Evolutionary conservation across 305 asterid species (phyloP).

Genomic region (Striga hermonthica): DNA sequence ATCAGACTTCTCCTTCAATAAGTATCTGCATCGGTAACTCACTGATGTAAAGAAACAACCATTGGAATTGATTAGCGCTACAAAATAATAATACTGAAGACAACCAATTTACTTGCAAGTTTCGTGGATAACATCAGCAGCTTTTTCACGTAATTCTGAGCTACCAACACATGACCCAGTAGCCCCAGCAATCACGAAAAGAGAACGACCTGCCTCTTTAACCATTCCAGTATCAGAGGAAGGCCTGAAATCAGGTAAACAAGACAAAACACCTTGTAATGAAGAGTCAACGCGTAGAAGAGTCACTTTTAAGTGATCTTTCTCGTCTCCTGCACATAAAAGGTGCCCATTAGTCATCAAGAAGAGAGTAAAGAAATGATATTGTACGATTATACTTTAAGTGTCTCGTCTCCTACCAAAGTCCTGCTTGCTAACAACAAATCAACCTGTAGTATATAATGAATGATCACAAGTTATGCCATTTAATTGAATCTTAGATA

Average conservation of each 20-base stretch:
- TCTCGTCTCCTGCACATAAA: conserved; percentile 76
- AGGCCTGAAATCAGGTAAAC: conserved; percentile 97
- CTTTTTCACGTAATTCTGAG: conserved; percentile 77
- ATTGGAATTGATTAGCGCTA: conserved; percentile 20
- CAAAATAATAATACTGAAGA: conserved; percentile 26
- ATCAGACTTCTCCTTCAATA: conserved; percentile 91
- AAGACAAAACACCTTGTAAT: conserved; percentile 91
- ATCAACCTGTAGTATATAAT: conserved; percentile 3
- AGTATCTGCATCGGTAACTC: conserved; percentile 57
- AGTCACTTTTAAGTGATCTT: conserved; percentile 99
- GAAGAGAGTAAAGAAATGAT: conserved; percentile 25
- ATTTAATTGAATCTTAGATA: conserved; percentile 23
- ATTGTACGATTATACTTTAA: background rate
- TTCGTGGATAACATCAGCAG: conserved; percentile 81
- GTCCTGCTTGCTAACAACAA: conserved; percentile 17
- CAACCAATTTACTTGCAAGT: conserved; percentile 65
- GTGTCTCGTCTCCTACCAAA: conserved; percentile 21
- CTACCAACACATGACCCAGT: conserved; percentile 88
- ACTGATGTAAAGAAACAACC: conserved; percentile 34
- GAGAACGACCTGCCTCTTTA: conserved; percentile 51
- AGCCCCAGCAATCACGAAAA: conserved; percentile 92
- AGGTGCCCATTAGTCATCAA: conserved; percentile 36
- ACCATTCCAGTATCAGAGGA: conserved; percentile 67
- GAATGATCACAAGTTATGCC: conserved; percentile 25
- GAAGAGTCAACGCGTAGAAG: conserved; percentile 97